Evolutionary conservation across 352 stramenopile species (phyloP).

Genomic region (Phytopythium oedochilum): DNA sequence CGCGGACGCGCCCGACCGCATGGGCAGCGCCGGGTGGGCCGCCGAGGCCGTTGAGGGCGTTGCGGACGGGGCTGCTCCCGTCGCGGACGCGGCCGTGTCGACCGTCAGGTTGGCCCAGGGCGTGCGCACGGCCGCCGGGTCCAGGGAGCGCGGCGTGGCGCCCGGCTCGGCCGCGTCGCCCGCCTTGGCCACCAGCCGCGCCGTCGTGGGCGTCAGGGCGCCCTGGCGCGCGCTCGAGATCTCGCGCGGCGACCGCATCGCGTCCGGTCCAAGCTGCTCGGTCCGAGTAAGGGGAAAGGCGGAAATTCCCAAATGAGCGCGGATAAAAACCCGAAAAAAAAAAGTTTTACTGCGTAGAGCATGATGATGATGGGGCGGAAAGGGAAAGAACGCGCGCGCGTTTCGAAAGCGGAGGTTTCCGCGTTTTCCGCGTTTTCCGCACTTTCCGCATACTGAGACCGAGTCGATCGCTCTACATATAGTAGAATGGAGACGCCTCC

Average conservation of each 20-base stretch:
- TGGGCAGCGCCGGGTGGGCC: constrained; percentile 22
- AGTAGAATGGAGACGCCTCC: too few relatives aligned
- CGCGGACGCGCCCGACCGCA: constrained; percentile 48
- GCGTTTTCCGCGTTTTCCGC: too few relatives aligned
- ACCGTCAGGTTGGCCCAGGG: constrained; percentile 75
- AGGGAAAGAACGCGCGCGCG: too few relatives aligned
- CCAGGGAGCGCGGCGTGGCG: constrained; percentile 48
- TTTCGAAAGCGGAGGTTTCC: too few relatives aligned
- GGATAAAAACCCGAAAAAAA: too few relatives aligned
- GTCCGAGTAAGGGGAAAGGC: neutral
- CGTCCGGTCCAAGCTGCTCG: too few relatives aligned
- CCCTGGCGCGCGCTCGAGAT: constrained; percentile 71
- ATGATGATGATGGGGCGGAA: too few relatives aligned
- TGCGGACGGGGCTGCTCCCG: constrained; percentile 5
- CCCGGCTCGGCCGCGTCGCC: constrained; percentile 24
- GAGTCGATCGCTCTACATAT: too few relatives aligned
- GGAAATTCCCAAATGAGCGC: neutral
- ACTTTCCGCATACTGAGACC: too few relatives aligned
- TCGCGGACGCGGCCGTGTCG: constrained; percentile 28
- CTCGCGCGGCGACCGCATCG: constrained; percentile 49
- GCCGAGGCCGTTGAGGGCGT: constrained; percentile 1
- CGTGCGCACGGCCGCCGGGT: constrained; percentile 33
- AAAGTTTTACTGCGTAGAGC: too few relatives aligned
- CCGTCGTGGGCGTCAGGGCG: constrained; percentile 59
- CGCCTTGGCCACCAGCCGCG: constrained; percentile 44